Percentiles rank a stretch among this genome's conserved stretches.
phyloP scores from a whole-genome alignment of 2,329 filamentous ascomycete species.

The Trichoderma pleuroti region DNA sequence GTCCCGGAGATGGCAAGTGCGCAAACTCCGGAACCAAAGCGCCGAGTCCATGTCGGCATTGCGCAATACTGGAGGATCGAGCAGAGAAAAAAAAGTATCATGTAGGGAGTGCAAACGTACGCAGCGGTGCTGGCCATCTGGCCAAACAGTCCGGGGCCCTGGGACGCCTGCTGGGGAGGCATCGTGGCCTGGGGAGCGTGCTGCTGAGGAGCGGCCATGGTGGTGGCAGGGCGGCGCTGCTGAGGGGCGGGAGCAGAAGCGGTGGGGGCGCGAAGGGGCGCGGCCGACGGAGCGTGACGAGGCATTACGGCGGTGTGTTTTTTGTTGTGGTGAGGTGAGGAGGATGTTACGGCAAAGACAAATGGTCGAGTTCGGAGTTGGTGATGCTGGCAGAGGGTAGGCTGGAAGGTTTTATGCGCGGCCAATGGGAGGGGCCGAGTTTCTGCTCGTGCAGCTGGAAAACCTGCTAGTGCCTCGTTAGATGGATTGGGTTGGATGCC shows the following conservation, averaged over 20 bases:
- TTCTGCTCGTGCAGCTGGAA: constrained; percentile 21
- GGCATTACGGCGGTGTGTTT: constrained; percentile 55
- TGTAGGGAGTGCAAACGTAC: constrained; percentile 57
- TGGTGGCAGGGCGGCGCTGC: constrained; percentile 67
- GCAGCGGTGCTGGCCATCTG: constrained; percentile 98
- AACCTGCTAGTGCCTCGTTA: constrained; percentile 27
- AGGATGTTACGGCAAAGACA: constrained; percentile 25
- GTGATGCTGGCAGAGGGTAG: background rate
- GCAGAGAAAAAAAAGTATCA: background rate
- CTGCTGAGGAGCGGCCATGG: constrained; percentile 57
- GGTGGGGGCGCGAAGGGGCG: constrained; percentile 66
- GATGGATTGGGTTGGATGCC: constrained; percentile 14
- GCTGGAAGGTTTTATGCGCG: background rate
- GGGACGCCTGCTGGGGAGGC: constrained; percentile 47
- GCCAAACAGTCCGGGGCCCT: constrained; percentile 82
- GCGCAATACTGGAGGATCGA: background rate
- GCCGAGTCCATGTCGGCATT: background rate
- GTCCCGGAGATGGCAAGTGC: background rate
- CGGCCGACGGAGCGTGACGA: constrained; percentile 70
- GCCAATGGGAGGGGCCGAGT: constrained; percentile 22
- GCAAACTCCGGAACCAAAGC: background rate
- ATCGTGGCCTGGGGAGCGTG: constrained; percentile 46
- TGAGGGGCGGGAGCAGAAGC: constrained; percentile 57
- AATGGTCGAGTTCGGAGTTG: constrained; percentile 19
- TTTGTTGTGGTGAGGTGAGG: constrained; percentile 13